Base-by-base conservation (phyloP, 1,284 basidiomycete genomes). In the Stygiomarasmius scandens region DNA sequence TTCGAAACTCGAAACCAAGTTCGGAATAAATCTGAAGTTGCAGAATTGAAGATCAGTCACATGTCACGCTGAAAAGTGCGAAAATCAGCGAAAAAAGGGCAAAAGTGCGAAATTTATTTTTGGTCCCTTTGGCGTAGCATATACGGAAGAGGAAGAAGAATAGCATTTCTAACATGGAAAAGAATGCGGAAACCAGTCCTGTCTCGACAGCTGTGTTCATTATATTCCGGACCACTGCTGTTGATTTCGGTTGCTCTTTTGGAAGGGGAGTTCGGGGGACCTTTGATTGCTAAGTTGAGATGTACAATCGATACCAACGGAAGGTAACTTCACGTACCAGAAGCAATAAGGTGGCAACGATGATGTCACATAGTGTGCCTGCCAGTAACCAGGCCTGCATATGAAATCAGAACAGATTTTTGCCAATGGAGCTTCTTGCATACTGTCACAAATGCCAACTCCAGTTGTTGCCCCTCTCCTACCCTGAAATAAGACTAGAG, bases 321-420 rank as follows among this genome's bases (percentile, higher is more conserved):
- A 29, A 24, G 27, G 27, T 25, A n/a, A 32, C 1, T 1, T 43
- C 4, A 43, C 51, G 22, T 34, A 60, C 59, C 46, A 60, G 41
- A 23, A 34, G 9, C 22, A 57, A 22, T n/a, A 60, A 32, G 2
- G 10, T 22, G 11, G 60, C 46, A 29, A 61, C 57, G 20, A 59
- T 59, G 8, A 59, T 48, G 43, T 59, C 58, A 22, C 54, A 54
- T 19, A 57, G 12, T 41, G 60, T 54, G 51, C 58, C 57, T 10
- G 58, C 54, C 4, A 47, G 51, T 20, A 61, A 34, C 60, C 60
- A 61, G 10, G 52, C 19, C 60, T 61, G 36, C 22, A 43, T n/a
- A 29, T 8, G 24, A n/a, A n/a, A n/a, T n/a, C 12, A 20, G 5
- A 34, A 9, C 3, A 32, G 22, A 10, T n/a, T n/a, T n/a, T n/a